Conservation (phyloP, 2,329 filamentous ascomycete genomes). For the Botryotinia narcissicola region DNA sequence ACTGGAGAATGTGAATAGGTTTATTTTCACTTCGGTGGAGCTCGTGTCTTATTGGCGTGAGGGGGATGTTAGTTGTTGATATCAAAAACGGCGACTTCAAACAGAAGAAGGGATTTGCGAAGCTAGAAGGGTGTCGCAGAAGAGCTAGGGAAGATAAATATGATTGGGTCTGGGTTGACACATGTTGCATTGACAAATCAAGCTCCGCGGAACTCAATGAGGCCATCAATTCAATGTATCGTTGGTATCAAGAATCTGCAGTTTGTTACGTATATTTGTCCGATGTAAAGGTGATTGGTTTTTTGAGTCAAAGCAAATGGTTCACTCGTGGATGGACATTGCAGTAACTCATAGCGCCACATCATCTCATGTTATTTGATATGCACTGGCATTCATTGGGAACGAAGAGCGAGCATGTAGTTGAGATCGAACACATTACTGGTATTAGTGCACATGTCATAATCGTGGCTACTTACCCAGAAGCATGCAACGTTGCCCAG, state of each 20-base stretch:
- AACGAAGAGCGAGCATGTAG: accelerated
- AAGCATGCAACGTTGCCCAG: neutral
- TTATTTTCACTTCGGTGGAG: too few species aligned
- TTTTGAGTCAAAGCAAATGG: neutral
- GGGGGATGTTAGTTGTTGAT: too few species aligned
- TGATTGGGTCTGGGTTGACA: neutral
- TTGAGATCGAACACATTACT: accelerated
- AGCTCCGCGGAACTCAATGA: neutral
- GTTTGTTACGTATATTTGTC: neutral
- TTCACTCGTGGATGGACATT: neutral
- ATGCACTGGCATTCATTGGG: neutral
- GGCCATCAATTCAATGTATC: neutral
- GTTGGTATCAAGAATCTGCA: neutral
- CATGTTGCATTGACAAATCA: neutral
- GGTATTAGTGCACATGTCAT: neutral
- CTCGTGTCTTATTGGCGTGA: too few species aligned
- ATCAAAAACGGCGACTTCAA: neutral
- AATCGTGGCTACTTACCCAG: accelerated
- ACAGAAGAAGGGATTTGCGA: neutral
- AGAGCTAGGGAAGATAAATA: neutral
- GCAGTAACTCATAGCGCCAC: neutral
- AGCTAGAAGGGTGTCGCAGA: neutral
- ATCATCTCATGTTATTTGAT: neutral
- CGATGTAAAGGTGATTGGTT: neutral
- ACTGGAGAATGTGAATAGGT: too few species aligned